Evolutionary conservation across 2,329 filamentous ascomycete species (phyloP), one percentile per base, ranked within the genome.

Genomic region (Diaporthe eres): DNA sequence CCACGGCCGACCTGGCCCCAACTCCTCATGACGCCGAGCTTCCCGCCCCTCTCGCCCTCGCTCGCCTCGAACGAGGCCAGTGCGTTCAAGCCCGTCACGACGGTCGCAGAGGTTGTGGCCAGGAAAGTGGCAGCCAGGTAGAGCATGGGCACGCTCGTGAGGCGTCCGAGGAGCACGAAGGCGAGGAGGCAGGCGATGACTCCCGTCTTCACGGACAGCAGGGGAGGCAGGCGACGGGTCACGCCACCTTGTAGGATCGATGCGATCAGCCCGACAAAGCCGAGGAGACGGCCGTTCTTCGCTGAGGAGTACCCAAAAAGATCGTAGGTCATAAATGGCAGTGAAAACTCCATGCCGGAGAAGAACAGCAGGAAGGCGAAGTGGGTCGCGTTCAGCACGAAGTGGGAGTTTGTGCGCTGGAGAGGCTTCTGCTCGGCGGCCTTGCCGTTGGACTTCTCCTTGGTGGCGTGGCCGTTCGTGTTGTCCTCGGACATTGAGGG

Each of bases 271-370:
- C 97, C 97, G 80, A 99, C 94, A 84, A 94, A 97, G 8, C 97
- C 96, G 2, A 99, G 91, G 2, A 99, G 88, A 15, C 92, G 91
- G 22, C 97, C 97, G 78, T 97, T 98, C 71, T 95, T 90, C 58
- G 92, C 90, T 0, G 95, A 93, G 15, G 89, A 91, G 82, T 97
- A 97, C 12, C 90, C 90, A 84, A 98, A 98, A 60, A 99, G 90
- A 72, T 98, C 96, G 81, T 97, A 98, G 0, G 96, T 98, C 92
- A 99, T 96, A 84, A 99, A 99, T 0, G 97, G 96, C 4, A 99
- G 90, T 0, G 95, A 98, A 84, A 98, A 98, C 83, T 99, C 97
- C 94, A 77, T 96, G 77, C 97, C 97, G 2, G 95, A 98, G 86
- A 99, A 99, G 85, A 98, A 98, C 17, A 99, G 92, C 76, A 99